Evolutionary conservation across 345 rosid species (phyloP).

Genomic region (Noccaea bulbosa): DNA sequence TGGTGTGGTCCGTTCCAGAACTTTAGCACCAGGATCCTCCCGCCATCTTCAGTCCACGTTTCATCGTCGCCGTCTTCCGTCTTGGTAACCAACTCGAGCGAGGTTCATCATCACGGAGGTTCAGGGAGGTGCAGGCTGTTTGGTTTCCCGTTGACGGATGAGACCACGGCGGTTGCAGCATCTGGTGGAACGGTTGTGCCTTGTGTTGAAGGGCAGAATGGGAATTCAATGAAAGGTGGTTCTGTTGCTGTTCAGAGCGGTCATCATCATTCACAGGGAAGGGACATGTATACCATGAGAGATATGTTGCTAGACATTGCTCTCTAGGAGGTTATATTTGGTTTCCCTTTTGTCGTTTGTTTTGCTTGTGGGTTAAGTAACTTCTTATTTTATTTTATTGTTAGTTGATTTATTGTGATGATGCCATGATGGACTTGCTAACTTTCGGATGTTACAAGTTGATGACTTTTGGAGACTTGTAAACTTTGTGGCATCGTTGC

Average conservation of each 20-base stretch:
- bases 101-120: slow-evolving; percentile 25
- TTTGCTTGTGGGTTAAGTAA: slow-evolving; percentile 35
- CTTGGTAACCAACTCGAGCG: slow-evolving; percentile 46
- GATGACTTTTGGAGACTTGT: slow-evolving; percentile 31
- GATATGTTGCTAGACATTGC: slow-evolving; percentile 54
- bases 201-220: slow-evolving; percentile 56
- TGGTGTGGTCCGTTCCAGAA: slow-evolving; percentile 59
- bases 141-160: slow-evolving; percentile 87
- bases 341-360: slow-evolving; percentile 4
- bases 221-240: slow-evolving; percentile 47
- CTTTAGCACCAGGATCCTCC: slow-evolving; percentile 44
- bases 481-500: slow-evolving; percentile 27
- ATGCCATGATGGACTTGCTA: slow-evolving; percentile 6
- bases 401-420: slow-evolving; percentile 35
- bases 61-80: slow-evolving; percentile 91
- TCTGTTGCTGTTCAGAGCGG: slow-evolving; percentile 54
- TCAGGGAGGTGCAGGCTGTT: slow-evolving; percentile 84
- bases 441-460: slow-evolving; percentile 39
- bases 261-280: slow-evolving; percentile 66
- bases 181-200: slow-evolving; percentile 42
- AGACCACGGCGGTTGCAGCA: slow-evolving; percentile 43
- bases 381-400: neutral
- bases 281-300: slow-evolving; percentile 53
- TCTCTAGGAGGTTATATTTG: slow-evolving; percentile 39
- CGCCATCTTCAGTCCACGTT: slow-evolving; percentile 49